Evolutionary conservation across 257 asterid species (phyloP).

Genomic region (Echites panduratus): DNA sequence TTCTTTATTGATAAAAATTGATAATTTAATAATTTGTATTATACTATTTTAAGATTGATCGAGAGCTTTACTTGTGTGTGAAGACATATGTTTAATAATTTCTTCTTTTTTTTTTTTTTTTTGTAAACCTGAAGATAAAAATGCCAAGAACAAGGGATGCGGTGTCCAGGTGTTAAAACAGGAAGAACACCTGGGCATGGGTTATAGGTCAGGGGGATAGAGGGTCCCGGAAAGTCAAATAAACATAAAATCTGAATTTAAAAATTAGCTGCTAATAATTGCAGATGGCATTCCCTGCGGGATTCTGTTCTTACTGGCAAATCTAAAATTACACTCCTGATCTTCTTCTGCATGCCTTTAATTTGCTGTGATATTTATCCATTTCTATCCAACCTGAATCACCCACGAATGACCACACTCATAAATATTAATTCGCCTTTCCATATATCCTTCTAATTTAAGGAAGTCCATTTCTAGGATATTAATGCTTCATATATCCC

Average conservation of each 20-base stretch:
- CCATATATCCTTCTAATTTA: neutral
- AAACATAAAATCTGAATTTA: neutral
- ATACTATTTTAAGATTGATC: too few species aligned
- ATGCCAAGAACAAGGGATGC: too few species aligned
- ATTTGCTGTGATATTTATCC: neutral
- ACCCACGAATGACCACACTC: neutral
- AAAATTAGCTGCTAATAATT: neutral
- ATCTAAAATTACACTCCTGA: too few species aligned
- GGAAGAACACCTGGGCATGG: neutral
- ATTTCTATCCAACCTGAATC: neutral
- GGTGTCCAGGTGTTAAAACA: neutral
- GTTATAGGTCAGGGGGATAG: neutral
- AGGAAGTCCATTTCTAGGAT: neutral
- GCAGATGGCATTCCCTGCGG: neutral
- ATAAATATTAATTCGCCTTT: too few species aligned
- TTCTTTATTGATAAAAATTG: too few species aligned
- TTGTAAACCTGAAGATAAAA: too few species aligned
- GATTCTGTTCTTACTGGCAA: slow-evolving; percentile 2
- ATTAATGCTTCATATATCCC: neutral
- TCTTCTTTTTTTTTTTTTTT: too few species aligned
- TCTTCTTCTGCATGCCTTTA: too few species aligned
- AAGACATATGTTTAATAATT: too few species aligned
- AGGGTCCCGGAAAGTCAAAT: neutral
- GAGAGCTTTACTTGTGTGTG: too few species aligned
- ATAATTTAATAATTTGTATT: too few species aligned